These are phyloP conservation scores for Brassica juncea DNA, from an alignment of 345 rosid species.

Conservation along the genomic window DNA sequence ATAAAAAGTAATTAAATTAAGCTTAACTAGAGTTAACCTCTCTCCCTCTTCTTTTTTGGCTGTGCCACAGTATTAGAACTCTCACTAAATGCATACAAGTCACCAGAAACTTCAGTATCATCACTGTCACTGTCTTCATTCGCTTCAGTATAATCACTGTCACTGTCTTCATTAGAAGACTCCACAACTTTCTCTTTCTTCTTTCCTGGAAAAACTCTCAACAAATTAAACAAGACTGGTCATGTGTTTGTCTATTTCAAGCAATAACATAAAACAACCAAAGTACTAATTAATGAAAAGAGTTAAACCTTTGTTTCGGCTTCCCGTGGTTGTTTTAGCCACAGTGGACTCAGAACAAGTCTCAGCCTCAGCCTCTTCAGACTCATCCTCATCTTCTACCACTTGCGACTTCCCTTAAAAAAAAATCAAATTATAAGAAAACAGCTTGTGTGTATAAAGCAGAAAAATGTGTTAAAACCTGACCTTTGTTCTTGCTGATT, in stretches of 20 bases:
- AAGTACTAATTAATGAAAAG: neutral
- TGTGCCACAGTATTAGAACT: neutral
- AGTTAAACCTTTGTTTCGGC: neutral
- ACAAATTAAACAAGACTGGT: neutral
- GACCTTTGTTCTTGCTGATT: conserved; percentile 20
- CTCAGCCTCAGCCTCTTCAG: neutral
- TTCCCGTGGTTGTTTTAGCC: neutral
- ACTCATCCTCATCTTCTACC: conserved; percentile 8
- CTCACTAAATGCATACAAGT: neutral
- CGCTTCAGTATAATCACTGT: neutral
- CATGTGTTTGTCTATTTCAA: neutral
- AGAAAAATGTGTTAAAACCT: neutral
- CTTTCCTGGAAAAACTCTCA: conserved; percentile 21
- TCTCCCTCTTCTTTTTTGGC: conserved; percentile 9
- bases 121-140: conserved; percentile 6
- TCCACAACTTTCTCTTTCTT: neutral
- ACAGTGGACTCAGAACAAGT: neutral
- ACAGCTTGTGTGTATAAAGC: neutral
- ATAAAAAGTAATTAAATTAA: neutral
- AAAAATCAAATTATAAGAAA: neutral
- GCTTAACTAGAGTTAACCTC: conserved; percentile 3
- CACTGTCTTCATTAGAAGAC: neutral
- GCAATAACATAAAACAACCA: neutral
- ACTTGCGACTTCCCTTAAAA: conserved; percentile 17
- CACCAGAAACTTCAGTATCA: neutral